These are phyloP conservation scores for Tylopilus rubrobrunneus DNA, from an alignment of 768 basidiomycete species.

Conservation along the genomic window DNA sequence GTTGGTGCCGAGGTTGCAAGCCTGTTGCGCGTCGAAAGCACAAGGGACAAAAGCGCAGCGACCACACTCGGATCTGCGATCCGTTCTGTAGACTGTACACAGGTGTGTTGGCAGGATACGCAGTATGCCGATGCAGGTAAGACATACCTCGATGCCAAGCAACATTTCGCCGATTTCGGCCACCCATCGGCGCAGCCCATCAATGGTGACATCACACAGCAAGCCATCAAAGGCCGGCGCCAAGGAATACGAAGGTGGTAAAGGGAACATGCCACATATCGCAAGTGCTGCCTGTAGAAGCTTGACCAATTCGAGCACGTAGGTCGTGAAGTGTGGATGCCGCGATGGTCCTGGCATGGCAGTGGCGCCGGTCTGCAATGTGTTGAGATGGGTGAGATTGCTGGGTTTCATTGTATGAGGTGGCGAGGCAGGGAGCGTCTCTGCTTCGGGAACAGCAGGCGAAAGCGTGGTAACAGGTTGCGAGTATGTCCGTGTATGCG, in stretches of 20 bases:
- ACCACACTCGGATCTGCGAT: conserved; percentile 71
- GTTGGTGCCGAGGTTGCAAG: conserved; percentile 47
- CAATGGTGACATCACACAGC: conserved; percentile 72
- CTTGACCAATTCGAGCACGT: conserved; percentile 74
- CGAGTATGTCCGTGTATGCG: conserved; percentile 28
- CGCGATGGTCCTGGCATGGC: conserved; percentile 15
- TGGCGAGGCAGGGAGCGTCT: conserved; percentile 21
- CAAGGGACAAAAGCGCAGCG: conserved; percentile 64
- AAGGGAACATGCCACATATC: conserved; percentile 64
- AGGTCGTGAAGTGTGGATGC: conserved; percentile 49
- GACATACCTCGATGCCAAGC: conserved; percentile 54
- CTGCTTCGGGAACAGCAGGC: conserved; percentile 17
- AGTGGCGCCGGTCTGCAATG: conserved; percentile 9
- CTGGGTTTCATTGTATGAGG: conserved; percentile 20
- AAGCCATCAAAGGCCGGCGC: conserved; percentile 52
- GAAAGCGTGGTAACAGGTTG: conserved; percentile 25
- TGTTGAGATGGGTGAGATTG: conserved; percentile 7
- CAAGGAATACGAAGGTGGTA: conserved; percentile 15
- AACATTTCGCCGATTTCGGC: conserved; percentile 59
- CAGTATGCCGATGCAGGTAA: conserved; percentile 1
- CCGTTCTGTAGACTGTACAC: conserved; percentile 59
- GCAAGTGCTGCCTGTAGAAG: conserved; percentile 67
- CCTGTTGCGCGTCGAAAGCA: conserved; percentile 67
- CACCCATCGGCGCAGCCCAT: conserved; percentile 68
- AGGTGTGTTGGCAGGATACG: neutral